Conservation (phyloP, 139 green algal genomes). For the Picochlorum sp. region DNA sequence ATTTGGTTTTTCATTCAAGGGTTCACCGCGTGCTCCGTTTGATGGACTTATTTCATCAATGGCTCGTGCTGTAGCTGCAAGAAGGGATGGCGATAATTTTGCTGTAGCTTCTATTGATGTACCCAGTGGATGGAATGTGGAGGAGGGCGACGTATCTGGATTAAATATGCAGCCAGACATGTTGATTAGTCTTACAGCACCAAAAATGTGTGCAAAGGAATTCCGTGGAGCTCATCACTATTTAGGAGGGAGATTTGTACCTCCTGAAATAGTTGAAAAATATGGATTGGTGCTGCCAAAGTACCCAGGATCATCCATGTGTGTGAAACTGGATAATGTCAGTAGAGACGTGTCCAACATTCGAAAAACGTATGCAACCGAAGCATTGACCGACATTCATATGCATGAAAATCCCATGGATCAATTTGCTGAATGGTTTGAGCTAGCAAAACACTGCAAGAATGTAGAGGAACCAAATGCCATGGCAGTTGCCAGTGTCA, state of each 20-base stretch:
- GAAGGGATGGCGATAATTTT: not conserved
- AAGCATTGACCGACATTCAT: conserved; percentile 9
- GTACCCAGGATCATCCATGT: conserved; percentile 63
- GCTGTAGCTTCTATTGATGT: conserved; percentile 36
- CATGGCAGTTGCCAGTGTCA: conserved; percentile 58
- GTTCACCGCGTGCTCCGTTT: conserved; percentile 78
- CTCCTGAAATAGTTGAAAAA: conserved; percentile 46
- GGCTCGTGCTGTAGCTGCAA: not conserved
- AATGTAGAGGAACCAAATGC: conserved; percentile 70
- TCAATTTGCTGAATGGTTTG: conserved; percentile 61
- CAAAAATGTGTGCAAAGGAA: conserved; percentile 67
- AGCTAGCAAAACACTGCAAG: conserved; percentile 20
- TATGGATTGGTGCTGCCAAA: conserved; percentile 65
- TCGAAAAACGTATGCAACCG: conserved; percentile 14
- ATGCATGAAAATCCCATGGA: conserved; percentile 47
- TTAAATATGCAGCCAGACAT: conserved; percentile 65
- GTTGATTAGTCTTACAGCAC: conserved; percentile 89
- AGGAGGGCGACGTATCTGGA: conserved; percentile 45
- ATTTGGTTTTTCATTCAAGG: conserved; percentile 97
- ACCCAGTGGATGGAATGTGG: conserved; percentile 55
- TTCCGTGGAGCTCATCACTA: conserved; percentile 88
- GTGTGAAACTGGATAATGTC: conserved; percentile 36
- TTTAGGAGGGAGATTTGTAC: conserved; percentile 90
- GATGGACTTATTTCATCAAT: conserved; percentile 66
- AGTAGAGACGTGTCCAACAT: not conserved